Percentiles rank a stretch among this genome's conserved stretches.
These are phyloP conservation scores for Ganoderma boninense DNA, from an alignment of 1,284 basidiomycete genomes.

Conservation along the genomic window DNA sequence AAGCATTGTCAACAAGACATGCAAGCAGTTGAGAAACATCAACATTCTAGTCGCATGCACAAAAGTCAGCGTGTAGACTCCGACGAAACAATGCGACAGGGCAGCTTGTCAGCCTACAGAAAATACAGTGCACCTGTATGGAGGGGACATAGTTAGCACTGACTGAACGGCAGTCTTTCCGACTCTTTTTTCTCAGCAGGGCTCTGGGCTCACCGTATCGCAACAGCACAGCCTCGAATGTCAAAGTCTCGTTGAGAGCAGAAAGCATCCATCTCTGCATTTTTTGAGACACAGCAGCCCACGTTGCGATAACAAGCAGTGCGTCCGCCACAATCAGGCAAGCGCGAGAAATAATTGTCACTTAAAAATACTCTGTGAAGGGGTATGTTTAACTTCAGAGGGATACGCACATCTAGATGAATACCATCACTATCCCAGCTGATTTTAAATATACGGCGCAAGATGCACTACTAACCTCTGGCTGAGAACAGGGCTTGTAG, in stretches of 20 bases:
- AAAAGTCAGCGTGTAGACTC: neutral
- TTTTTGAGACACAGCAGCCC: neutral
- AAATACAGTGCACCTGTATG: constrained; percentile 9
- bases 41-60: neutral
- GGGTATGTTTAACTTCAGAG: no score
- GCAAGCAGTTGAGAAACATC: constrained; percentile 6
- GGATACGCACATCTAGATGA: neutral
- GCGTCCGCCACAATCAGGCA: constrained; percentile 9
- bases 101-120: neutral
- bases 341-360: constrained; percentile 4
- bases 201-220: neutral
- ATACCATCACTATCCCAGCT: neutral
- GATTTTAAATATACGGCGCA: no score
- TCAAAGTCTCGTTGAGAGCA: neutral
- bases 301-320: constrained; percentile 11
- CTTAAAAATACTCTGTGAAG: neutral
- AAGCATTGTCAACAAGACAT: constrained; percentile 5
- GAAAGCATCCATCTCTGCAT: neutral
- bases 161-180: neutral
- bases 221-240: constrained; percentile 3
- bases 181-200: neutral
- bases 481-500: neutral
- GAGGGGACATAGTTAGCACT: neutral
- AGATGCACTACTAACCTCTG: constrained; percentile 1
- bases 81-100: neutral